These are phyloP conservation scores for Poronia punctata DNA, from an alignment of 495 filamentous ascomycete species.

Conservation along the genomic window DNA sequence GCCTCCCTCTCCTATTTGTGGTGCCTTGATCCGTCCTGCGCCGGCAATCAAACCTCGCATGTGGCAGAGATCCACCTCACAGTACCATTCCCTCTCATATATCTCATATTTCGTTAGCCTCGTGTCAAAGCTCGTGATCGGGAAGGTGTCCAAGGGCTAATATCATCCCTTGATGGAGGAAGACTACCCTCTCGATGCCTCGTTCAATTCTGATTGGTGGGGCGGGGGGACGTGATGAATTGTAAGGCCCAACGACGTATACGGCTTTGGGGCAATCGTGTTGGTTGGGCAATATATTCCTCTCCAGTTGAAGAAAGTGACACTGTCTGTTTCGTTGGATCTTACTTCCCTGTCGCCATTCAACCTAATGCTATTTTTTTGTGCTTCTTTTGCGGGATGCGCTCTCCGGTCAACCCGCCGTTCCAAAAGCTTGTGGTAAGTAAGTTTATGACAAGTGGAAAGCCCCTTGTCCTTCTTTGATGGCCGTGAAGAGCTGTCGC, in stretches of 20 bases:
- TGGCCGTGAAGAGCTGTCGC: slow-evolving; percentile 71
- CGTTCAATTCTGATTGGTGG: too few relatives aligned
- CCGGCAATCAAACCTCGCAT: slow-evolving; percentile 24
- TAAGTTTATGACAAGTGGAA: slow-evolving; percentile 86
- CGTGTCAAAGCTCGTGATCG: slow-evolving; percentile 18
- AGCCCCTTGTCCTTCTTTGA: slow-evolving; percentile 95
- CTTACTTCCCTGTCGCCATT: too few relatives aligned
- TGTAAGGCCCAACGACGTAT: too few relatives aligned
- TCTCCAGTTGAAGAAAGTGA: too few relatives aligned
- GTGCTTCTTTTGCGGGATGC: not conserved
- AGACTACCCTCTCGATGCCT: too few relatives aligned
- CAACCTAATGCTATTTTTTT: too few relatives aligned
- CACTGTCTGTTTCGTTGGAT: too few relatives aligned
- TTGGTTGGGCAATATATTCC: too few relatives aligned
- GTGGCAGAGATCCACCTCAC: slow-evolving; percentile 13
- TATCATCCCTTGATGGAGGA: too few relatives aligned
- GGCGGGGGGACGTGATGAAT: too few relatives aligned
- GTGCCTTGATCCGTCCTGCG: slow-evolving; percentile 21
- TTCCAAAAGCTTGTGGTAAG: not conserved
- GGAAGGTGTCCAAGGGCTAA: too few relatives aligned
- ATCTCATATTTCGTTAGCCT: slow-evolving; percentile 13
- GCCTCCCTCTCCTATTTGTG: slow-evolving; percentile 7
- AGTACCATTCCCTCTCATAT: slow-evolving; percentile 13
- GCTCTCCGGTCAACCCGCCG: not conserved
- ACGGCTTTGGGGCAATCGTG: too few relatives aligned